Evolutionary conservation across 768 basidiomycete species (phyloP), one percentile per base, ranked within the genome.

Genomic region (Psilocybe cubensis): DNA sequence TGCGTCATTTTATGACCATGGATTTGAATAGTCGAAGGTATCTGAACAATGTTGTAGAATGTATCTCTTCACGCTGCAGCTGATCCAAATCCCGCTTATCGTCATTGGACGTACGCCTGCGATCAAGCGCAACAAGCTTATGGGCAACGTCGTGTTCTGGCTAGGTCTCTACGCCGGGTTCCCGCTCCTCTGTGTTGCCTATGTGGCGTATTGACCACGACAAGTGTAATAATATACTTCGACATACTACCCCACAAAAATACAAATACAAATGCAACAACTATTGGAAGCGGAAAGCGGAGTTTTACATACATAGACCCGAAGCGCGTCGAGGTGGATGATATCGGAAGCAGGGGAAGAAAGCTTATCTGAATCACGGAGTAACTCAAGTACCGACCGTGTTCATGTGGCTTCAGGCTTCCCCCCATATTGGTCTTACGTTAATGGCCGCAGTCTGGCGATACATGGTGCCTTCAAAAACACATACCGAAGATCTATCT

Each of bases 131-230:
- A 96, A 96, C 75, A 90, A 86, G 65, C 81, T 90, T 3, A 70
- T 96, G 67, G 91, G 91, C 1, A 92, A 92, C 59, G 72, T 94
- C 44, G 85, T 96, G 28, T 98, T 99, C 71, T 99, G 97, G 97
- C 62, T 94, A 20, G 95, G 95, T 2, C 81, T 98, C 23, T 92
- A 90, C 64, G 86, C 87, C 5, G 96, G 96, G 12, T 94, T 98
- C 80, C 97, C 97, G 1, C 72, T 98, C 54, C 82, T 99, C 14
- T 96, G 94, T 61, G 92, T 96, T 18, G 89, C 77, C 11, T 81
- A 81, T 54, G 76, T 79, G 21, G 76, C 78, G 25, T 77, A 80
- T 58, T 81, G 51, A 62, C 40, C 17, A 29, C 6, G 14, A 29
- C 8, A 21, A 18, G 11, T 18, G n/a, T 23, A 7, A 47, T 12